Base-by-base conservation (phyloP, 345 rosid genomes). In the Populus simonii region DNA sequence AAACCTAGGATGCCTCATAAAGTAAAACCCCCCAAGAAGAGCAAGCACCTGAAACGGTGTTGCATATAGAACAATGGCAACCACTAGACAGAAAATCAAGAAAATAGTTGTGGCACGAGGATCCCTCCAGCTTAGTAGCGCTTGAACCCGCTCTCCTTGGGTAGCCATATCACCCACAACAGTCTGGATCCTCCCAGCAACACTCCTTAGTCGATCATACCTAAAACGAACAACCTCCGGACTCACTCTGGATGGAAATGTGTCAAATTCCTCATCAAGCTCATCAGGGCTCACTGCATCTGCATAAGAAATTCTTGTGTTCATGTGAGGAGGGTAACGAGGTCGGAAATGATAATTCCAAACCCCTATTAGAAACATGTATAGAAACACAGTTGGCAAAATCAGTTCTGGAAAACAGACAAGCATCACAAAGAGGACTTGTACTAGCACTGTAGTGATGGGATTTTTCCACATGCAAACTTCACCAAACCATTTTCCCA, bases 1-100 rank as follows among this genome's bases (percentile, higher is more conserved):
- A 74, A 81, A 81, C 78, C 78, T 81, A 2, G 84, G 84, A 68
- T 81, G 84, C 75, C 84, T 81, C 84, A 81, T 73, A 1, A 35
- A 35, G 53, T 81, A 81, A n/a, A 77, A 35, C 2, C 80, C 84
- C 9, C 55, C 74, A 17, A 74, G 25, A 68, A 81, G 74, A 77
- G 68, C 84, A 49, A 81, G 77, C 12, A 36, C 80, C 71, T 81
- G 84, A 68, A 81, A 73, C 13, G 84, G 78, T 5, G 78, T 73
- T 62, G 74, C 79, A 45, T 81, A 81, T 75, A 81, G 43, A 22
- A 81, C 80, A 41, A 81, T 23, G 27, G 84, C 84, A 73, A 67
- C 78, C 36, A 73, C 57, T 9, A 81, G 45, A 49, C 78, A 81
- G 35, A 73, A 73, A 6, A n/a, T 77, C 71, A 81, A 39, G 59